Conservation (phyloP, 163 green algal genomes). For the Volvox carteri region DNA sequence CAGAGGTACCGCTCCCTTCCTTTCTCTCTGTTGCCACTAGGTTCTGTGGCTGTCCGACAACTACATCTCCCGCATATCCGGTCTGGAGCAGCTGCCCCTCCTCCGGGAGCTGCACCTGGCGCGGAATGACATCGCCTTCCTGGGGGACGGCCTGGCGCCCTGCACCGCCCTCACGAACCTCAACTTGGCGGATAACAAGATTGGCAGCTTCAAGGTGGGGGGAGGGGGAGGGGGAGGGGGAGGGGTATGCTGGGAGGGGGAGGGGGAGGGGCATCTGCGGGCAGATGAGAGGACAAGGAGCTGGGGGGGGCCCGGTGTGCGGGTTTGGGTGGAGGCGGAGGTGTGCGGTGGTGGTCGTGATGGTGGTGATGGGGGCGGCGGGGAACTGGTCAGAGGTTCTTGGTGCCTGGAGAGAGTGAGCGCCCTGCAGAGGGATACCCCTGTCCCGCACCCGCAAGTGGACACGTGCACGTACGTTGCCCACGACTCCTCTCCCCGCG, state of each 20-base stretch:
- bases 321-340: too few relatives aligned
- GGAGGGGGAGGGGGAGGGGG: neutral
- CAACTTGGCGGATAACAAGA: constrained; percentile 82
- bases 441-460: too few relatives aligned
- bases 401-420: too few relatives aligned
- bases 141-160: constrained; percentile 63
- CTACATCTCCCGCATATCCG: constrained; percentile 72
- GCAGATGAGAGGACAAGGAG: neutral
- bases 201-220: constrained; percentile 80
- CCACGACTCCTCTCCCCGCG: too few relatives aligned
- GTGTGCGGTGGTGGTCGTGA: too few relatives aligned
- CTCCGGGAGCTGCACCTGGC: constrained; percentile 82
- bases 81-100: constrained; percentile 64
- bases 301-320: neutral
- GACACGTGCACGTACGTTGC: too few relatives aligned
- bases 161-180: constrained; percentile 71
- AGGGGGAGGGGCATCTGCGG: too few relatives aligned
- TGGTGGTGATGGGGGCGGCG: too few relatives aligned
- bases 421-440: too few relatives aligned
- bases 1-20: too few relatives aligned
- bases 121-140: constrained; percentile 75
- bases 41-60: constrained; percentile 86
- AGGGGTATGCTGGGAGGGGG: too few relatives aligned
- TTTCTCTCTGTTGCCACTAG: too few relatives aligned
- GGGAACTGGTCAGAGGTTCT: neutral